Conservation (phyloP, 1,284 basidiomycete genomes). For the Ganoderma boninense region DNA sequence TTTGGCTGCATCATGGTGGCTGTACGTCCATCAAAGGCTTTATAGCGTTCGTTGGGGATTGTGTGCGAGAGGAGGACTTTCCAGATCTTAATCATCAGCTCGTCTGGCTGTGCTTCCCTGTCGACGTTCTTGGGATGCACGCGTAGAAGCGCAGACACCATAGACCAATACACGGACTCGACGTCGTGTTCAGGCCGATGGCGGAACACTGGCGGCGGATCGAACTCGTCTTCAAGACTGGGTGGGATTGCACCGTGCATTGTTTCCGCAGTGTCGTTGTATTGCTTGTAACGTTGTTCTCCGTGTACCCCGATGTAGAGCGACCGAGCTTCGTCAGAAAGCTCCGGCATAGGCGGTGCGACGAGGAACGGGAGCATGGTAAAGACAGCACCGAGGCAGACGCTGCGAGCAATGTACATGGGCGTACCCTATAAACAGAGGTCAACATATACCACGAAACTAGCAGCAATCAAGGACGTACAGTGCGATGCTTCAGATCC, state of each 20-base stretch:
- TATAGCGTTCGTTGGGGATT: background rate
- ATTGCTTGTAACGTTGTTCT: background rate
- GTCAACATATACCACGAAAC: background rate
- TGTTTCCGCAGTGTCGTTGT: background rate
- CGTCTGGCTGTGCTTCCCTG: background rate
- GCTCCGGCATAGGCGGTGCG: background rate
- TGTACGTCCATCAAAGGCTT: background rate
- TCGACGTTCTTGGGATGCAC: background rate
- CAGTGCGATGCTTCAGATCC: background rate
- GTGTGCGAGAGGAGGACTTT: background rate
- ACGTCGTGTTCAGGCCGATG: slow-evolving; percentile 8
- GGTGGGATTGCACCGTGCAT: background rate
- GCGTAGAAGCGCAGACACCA: background rate
- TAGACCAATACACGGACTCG: slow-evolving; percentile 6
- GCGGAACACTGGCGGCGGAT: background rate
- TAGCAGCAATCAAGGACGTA: background rate
- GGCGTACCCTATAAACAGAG: background rate
- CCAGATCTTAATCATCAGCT: background rate
- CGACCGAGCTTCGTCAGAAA: background rate
- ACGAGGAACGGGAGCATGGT: too few relatives aligned
- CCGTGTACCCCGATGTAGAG: slow-evolving; percentile 1
- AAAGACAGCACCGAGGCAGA: background rate
- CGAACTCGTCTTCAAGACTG: background rate
- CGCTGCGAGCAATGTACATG: slow-evolving; percentile 1
- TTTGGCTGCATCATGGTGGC: background rate